phyloP scores from a whole-genome alignment of 208 protist genomes.

The Angomonas ambiguus region DNA sequence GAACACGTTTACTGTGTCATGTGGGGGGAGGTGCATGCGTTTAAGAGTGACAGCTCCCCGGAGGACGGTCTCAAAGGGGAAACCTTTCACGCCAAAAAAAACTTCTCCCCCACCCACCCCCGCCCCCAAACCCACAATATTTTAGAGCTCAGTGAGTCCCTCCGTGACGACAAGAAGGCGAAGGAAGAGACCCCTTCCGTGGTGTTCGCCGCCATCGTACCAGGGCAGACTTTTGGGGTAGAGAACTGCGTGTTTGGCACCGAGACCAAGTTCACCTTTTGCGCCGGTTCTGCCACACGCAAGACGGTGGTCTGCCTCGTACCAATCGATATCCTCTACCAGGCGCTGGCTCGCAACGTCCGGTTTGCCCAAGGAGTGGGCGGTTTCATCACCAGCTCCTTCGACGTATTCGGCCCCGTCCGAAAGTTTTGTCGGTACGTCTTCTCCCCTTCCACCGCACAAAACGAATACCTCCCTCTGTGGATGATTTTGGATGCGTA shows the following conservation, averaged over 20 bases:
- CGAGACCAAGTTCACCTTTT: constrained; percentile 41
- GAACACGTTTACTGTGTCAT: constrained; percentile 60
- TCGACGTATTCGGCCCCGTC: constrained; percentile 74
- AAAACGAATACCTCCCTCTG: constrained; percentile 80
- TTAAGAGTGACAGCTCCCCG: constrained; percentile 29
- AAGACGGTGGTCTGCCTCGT: constrained; percentile 70
- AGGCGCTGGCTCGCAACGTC: constrained; percentile 35
- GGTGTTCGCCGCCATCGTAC: constrained; percentile 48
- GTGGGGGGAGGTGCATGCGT: constrained; percentile 77
- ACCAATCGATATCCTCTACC: constrained; percentile 37
- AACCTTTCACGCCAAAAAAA: constrained; percentile 21
- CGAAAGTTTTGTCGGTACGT: constrained; percentile 79
- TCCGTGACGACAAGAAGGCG: background rate
- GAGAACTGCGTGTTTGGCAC: constrained; percentile 67
- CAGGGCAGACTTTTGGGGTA: constrained; percentile 66
- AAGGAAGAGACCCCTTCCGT: constrained; percentile 25
- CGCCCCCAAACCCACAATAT: background rate
- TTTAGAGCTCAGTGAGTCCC: constrained; percentile 5
- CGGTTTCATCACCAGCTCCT: constrained; percentile 36
- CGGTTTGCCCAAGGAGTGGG: constrained; percentile 70
- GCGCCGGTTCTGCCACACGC: constrained; percentile 31
- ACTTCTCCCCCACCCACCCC: constrained; percentile 7
- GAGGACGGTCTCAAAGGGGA: constrained; percentile 20
- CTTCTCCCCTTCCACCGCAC: constrained; percentile 47
- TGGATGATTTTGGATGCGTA: constrained; percentile 81